These are phyloP conservation scores for Saccharomycopsis fermentans DNA, from an alignment of 805 yeast genomes.

Conservation along the genomic window DNA sequence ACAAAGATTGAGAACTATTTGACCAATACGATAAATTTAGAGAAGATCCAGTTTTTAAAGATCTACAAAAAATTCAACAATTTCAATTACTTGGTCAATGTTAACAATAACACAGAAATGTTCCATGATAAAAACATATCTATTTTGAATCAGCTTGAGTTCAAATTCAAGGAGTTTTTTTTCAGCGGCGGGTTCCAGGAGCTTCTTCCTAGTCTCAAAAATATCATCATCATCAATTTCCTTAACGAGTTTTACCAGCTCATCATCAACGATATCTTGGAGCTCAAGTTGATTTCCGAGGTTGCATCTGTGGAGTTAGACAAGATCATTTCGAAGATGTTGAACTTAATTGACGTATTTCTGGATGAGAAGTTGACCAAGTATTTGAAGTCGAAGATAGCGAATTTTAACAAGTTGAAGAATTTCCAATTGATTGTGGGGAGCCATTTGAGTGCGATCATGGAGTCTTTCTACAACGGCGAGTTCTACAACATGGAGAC, in stretches of 20 bases:
- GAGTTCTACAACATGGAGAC: constrained; percentile 35
- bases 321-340: constrained; percentile 10
- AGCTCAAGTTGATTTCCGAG: constrained; percentile 12
- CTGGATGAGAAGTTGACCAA: background rate
- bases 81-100: constrained; percentile 6
- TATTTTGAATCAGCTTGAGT: constrained; percentile 16
- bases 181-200: constrained; percentile 15
- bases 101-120: background rate
- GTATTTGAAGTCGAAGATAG: constrained; percentile 2
- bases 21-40: constrained; percentile 14
- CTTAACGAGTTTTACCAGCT: constrained; percentile 17
- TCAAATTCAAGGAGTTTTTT: constrained; percentile 19
- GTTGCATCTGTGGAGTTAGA: constrained; percentile 12
- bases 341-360: constrained; percentile 8
- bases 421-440: constrained; percentile 15
- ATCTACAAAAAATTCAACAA: constrained; percentile 17
- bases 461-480: constrained; percentile 36
- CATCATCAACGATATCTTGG: constrained; percentile 15
- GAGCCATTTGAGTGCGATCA: constrained; percentile 30
- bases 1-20: constrained; percentile 14
- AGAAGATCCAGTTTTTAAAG: constrained; percentile 16
- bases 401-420: constrained; percentile 9
- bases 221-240: constrained; percentile 13
- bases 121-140: constrained; percentile 1
- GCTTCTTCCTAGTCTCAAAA: constrained; percentile 8